phyloP scores from a whole-genome alignment of 2,329 filamentous ascomycete genomes.

The Xylaria sp. region DNA sequence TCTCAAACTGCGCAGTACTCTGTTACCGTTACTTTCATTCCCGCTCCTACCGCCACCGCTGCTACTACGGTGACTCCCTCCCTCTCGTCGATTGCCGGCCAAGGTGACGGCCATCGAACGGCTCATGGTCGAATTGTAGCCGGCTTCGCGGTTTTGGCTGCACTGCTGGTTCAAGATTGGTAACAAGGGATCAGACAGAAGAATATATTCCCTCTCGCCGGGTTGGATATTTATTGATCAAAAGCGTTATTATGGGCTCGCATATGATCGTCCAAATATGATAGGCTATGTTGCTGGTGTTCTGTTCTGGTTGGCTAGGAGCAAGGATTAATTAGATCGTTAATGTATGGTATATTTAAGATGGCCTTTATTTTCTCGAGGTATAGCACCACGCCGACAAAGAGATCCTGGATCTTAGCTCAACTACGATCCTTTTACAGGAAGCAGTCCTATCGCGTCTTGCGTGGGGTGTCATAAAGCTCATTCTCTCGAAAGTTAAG shows the following conservation, averaged over 20 bases:
- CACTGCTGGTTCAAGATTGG: slow-evolving; percentile 34
- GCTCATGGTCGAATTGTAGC: slow-evolving; percentile 38
- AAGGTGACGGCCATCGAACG: slow-evolving; percentile 37
- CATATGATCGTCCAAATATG: neutral
- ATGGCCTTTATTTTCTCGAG: too few relatives aligned
- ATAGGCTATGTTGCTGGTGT: too few relatives aligned
- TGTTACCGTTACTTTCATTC: slow-evolving; percentile 15
- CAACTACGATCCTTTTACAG: too few relatives aligned
- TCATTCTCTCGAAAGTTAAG: too few relatives aligned
- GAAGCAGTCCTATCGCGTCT: too few relatives aligned
- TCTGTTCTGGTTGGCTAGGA: too few relatives aligned
- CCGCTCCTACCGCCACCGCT: slow-evolving; percentile 26
- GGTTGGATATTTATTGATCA: neutral
- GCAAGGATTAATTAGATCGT: too few relatives aligned
- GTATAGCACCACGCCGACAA: too few relatives aligned
- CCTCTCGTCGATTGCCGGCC: slow-evolving; percentile 10
- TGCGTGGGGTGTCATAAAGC: too few relatives aligned
- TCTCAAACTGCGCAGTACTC: slow-evolving; percentile 1
- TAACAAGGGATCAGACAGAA: too few relatives aligned
- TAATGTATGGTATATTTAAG: too few relatives aligned
- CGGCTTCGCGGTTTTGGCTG: slow-evolving; percentile 39
- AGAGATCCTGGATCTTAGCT: too few relatives aligned
- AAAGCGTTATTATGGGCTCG: neutral
- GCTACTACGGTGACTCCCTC: neutral
- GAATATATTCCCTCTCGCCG: neutral